These are phyloP conservation scores for Pseudofabraea citricarpa DNA, from an alignment of 2,329 filamentous ascomycete species.

Conservation along the genomic window DNA sequence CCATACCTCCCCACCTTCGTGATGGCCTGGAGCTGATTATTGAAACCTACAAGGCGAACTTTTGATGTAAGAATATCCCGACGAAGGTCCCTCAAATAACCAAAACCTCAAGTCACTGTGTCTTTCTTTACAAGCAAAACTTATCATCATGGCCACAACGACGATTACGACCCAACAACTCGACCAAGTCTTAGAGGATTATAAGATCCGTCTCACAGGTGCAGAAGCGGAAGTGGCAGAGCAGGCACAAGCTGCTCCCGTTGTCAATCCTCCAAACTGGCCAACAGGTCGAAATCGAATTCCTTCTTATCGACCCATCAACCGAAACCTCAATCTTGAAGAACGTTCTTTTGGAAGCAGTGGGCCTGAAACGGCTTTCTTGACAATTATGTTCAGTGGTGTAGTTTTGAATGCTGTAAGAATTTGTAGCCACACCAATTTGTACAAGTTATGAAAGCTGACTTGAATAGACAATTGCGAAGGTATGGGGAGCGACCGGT, in stretches of 20 bases:
- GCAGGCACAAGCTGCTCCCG: not conserved
- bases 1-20: too few species aligned
- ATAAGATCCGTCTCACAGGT: slow-evolving; percentile 39
- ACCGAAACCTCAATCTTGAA: slow-evolving; percentile 35
- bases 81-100: too few species aligned
- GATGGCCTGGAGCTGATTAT: too few species aligned
- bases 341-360: slow-evolving; percentile 40
- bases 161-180: slow-evolving; percentile 35
- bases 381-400: slow-evolving; percentile 45
- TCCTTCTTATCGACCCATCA: slow-evolving; percentile 41
- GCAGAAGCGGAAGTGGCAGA: slow-evolving; percentile 11
- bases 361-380: slow-evolving; percentile 38
- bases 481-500: slow-evolving; percentile 44
- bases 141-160: slow-evolving; percentile 7
- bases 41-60: too few species aligned
- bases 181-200: slow-evolving; percentile 36
- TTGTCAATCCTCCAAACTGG: slow-evolving; percentile 35
- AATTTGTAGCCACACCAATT: not conserved
- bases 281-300: slow-evolving; percentile 41
- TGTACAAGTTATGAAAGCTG: not conserved
- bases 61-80: too few species aligned
- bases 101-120: too few species aligned
- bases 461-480: slow-evolving; percentile 30
- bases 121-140: not conserved
- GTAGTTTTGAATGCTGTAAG: slow-evolving; percentile 37